Base-by-base conservation (phyloP, 1,139 yeast genomes). In the Saccharomyces hybrid region DNA sequence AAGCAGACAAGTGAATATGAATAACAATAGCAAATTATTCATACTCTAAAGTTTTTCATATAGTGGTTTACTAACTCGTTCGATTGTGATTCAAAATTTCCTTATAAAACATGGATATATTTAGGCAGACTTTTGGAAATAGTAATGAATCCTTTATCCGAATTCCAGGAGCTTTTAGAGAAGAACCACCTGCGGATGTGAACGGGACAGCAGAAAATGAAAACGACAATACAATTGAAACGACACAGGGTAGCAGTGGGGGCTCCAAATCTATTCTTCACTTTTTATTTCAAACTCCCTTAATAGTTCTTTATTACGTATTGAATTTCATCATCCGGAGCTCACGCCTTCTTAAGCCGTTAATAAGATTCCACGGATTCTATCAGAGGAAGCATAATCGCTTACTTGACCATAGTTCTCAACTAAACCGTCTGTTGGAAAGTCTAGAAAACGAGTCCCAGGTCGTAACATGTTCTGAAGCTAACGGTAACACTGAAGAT, bases 231-330 rank as follows among this genome's bases (percentile, higher is more conserved):
- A 3, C 44, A 19, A 19, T 8, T 8, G 44, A 38, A 38, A 11
- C 44, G 5, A 7, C 25, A 38, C 25, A 19, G 25, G 16, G 13
- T 2, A 23, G 31, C 1, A 6, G 26, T 7, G n/a, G 50, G n/a
- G 2, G 38, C 9, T 6, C 34, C 6, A 48, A 49, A 11, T 19
- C 53, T 3, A 4, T 53, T 4, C 32, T 32, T 26, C 48, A 34
- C 9, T 46, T 29, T 11, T 9, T 54, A 2, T 50, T 59, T 7
- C 59, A 55, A 23, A 49, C 57, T 13, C 69, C 70, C 6, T 54
- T 67, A n/a, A 49, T 57, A 31, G 8, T 64, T 6, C 52, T 67
- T 2, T 66, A 62, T 52, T 63, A 56, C 46, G 8, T 58, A 8
- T 48, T 66, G 48, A 58, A 54, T 16, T 14, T 57, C 13, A 14